Percentiles rank a stretch among this genome's conserved stretches.
These are phyloP conservation scores for Stropharia rugosoannulata DNA, from an alignment of 768 basidiomycete genomes.

Conservation along the genomic window DNA sequence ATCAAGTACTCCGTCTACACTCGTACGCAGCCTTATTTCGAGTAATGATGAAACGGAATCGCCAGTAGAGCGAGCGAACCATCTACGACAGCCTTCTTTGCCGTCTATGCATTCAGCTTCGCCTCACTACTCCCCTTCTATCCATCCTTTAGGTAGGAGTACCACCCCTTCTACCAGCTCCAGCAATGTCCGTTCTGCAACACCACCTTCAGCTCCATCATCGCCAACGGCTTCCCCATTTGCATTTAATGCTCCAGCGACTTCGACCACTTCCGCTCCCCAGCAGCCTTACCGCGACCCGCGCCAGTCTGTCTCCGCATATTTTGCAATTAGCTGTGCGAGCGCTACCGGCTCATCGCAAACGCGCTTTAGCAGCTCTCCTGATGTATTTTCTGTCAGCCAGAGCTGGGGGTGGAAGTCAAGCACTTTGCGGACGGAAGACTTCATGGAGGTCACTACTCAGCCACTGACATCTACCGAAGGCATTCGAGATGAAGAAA, in stretches of 20 bases:
- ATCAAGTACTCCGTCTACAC: slow-evolving; percentile 50
- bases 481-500: slow-evolving; percentile 34
- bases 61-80: slow-evolving; percentile 7
- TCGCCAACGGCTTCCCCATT: slow-evolving; percentile 13
- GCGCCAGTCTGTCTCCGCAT: slow-evolving; percentile 67
- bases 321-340: slow-evolving; percentile 82
- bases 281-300: slow-evolving; percentile 76
- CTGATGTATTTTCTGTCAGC: slow-evolving; percentile 80
- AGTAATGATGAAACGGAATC: slow-evolving; percentile 4
- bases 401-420: slow-evolving; percentile 96
- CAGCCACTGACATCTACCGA: slow-evolving; percentile 18
- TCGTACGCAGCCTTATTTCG: not conserved
- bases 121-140: slow-evolving; percentile 44
- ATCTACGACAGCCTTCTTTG: slow-evolving; percentile 30
- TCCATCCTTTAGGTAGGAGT: slow-evolving; percentile 43
- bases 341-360: slow-evolving; percentile 79
- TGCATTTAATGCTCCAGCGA: slow-evolving; percentile 15
- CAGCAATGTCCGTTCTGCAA: slow-evolving; percentile 18
- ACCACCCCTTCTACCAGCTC: slow-evolving; percentile 30
- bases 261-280: slow-evolving; percentile 35
- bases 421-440: slow-evolving; percentile 48
- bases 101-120: slow-evolving; percentile 23
- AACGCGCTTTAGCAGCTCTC: slow-evolving; percentile 82
- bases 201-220: slow-evolving; percentile 17
- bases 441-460: slow-evolving; percentile 40